Base-by-base conservation (phyloP, 2,329 filamentous ascomycete species). In the Sporothrix brasiliensis region DNA sequence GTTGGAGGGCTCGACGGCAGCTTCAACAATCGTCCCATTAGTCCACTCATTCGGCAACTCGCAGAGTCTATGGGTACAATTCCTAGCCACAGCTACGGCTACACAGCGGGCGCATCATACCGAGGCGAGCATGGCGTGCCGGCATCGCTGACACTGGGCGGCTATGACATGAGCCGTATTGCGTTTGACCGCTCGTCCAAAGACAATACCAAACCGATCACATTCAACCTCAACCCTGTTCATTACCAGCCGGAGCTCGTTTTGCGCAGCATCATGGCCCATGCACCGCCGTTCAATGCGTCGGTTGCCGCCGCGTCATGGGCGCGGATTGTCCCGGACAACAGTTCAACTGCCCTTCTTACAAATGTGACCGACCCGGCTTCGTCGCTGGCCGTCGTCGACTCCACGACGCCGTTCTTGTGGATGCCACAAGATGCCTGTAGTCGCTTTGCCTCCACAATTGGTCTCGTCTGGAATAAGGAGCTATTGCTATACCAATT, bases 101-200 rank as follows among this genome's bases (percentile, higher is more conserved):
- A 89, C 77, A 93, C 91, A 3, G 91, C 91, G 53, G 91, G 91
- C 19, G 90, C 90, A n/a, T 85, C 85, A 72, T 93, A 93, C 76
- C 34, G 39, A 7, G 54, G 54, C 5, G 84, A 71, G 30, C 76
- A 74, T 44, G 82, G 83, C 65, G 79, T 80, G 10, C 83, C 85
- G 11, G 83, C 83, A 50, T 89, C 88, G 41, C 78, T 93, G 60
- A 91, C 88, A 0, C 80, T 93, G 11, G 91, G 91, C 27, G 91
- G 91, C 39, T 92, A 89, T 76, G 91, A 93, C 76, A 78, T 82
- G 14, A 84, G 86, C 56, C 85, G 89, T 56, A 88, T 91, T 71
- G 16, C 80, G 88, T 69, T 81, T 84, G 19, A 54, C 27, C 14
- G 82, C 82, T 61, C 58, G 10, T 41, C 34, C 9, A n/a, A 19